Evolutionary conservation across 2,329 filamentous ascomycete species (phyloP).

Genomic region (Eutypa lata): DNA sequence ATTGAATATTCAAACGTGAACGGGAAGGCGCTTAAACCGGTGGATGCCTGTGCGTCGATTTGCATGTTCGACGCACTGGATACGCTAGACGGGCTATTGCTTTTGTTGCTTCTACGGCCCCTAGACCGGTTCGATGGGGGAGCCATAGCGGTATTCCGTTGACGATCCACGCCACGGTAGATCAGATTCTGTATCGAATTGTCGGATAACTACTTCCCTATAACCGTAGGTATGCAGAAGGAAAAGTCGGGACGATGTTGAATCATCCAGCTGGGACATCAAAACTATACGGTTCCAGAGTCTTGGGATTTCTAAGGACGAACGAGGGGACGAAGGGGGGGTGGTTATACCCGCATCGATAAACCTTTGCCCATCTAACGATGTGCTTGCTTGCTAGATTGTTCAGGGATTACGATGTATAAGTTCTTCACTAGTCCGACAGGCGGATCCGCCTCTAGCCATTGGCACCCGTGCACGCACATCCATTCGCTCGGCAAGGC

Average conservation of each 20-base stretch:
- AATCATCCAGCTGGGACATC: background rate
- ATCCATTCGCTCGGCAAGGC: background rate
- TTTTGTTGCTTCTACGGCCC: background rate
- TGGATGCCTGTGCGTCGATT: constrained; percentile 1
- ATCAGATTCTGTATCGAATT: background rate
- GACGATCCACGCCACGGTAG: background rate
- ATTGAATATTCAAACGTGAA: constrained; percentile 15
- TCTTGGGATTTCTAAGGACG: background rate
- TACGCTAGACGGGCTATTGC: background rate
- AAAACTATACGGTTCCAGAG: background rate
- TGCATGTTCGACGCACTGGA: constrained; percentile 1
- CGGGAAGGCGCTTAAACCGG: constrained; percentile 14
- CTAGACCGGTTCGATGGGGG: background rate
- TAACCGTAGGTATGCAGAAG: background rate
- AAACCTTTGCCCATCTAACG: background rate
- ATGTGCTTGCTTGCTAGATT: background rate
- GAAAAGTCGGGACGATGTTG: background rate
- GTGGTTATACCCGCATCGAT: background rate
- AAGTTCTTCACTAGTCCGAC: background rate
- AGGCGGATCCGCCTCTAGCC: background rate
- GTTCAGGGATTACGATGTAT: background rate
- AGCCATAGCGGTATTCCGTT: background rate
- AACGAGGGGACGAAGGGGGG: background rate
- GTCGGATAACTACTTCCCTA: too few species aligned
- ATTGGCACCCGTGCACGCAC: background rate